Evolutionary conservation across 2,329 filamentous ascomycete species (phyloP).

Genomic region (Colletotrichum phormii): DNA sequence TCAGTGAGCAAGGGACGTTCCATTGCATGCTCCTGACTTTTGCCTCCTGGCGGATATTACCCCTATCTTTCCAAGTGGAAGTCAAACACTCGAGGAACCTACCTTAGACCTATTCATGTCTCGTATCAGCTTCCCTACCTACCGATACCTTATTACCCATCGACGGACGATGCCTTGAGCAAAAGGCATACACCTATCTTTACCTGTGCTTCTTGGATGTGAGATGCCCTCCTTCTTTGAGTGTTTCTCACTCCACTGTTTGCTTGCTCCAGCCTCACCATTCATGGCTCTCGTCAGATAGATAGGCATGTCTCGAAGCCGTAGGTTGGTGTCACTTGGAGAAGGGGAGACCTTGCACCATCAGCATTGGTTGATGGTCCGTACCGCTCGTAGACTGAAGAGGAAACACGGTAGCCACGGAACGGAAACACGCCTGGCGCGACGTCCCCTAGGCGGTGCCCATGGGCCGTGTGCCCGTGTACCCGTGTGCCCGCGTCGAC

Average conservation of each 20-base stretch:
- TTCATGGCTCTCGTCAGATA: not conserved
- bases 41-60: not conserved
- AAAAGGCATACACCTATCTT: not conserved
- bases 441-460: constrained; percentile 2
- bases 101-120: not conserved
- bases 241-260: not conserved
- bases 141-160: not conserved
- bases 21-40: not conserved
- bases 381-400: not conserved
- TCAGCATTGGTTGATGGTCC: not conserved
- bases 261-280: not conserved
- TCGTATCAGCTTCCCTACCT: not conserved
- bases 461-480: not conserved
- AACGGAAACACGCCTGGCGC: constrained; percentile 12
- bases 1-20: not conserved
- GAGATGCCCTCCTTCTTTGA: no score
- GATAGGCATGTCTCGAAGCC: not conserved
- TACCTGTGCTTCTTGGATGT: not conserved
- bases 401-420: constrained; percentile 25
- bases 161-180: no score
- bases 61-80: not conserved
- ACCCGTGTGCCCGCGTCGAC: not conserved
- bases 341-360: not conserved
- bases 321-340: not conserved
- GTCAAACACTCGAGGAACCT: not conserved